Conservation (phyloP, 192 early-diverging fungal genomes). For the Backusella luteola region DNA sequence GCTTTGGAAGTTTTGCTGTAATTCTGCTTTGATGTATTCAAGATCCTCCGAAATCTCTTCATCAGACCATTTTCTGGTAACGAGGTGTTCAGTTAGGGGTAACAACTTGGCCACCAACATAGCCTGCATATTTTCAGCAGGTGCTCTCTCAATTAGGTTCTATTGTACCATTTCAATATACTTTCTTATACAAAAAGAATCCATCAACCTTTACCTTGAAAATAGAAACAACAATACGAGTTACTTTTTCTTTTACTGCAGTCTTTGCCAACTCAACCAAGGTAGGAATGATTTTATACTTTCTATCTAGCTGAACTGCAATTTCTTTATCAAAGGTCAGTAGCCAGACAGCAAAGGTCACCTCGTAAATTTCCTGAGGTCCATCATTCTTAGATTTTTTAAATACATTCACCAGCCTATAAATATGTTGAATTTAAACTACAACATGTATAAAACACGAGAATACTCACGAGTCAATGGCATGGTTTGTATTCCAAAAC, state of each 20-base stretch:
- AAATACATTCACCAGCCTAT: conserved; percentile 65
- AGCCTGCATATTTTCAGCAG: conserved; percentile 72
- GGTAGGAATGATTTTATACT: conserved; percentile 78
- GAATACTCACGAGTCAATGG: conserved; percentile 47
- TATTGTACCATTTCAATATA: conserved; percentile 20
- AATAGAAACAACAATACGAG: conserved; percentile 84
- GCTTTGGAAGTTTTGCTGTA: conserved; percentile 74
- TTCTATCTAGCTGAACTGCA: conserved; percentile 68
- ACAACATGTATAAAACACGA: conserved; percentile 29
- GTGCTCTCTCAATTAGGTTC: conserved; percentile 78
- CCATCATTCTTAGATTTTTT: conserved; percentile 48
- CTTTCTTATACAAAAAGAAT: background rate
- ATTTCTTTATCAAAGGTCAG: conserved; percentile 75
- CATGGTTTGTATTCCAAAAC: conserved; percentile 60
- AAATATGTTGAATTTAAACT: background rate
- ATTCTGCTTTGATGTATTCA: conserved; percentile 62
- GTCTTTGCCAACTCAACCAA: conserved; percentile 87
- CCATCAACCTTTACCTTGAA: conserved; percentile 54
- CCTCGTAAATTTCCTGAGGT: conserved; percentile 94
- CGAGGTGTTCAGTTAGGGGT: conserved; percentile 66
- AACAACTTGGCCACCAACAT: conserved; percentile 85
- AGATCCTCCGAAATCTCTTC: conserved; percentile 81
- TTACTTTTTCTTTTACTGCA: conserved; percentile 96
- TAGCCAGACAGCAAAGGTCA: conserved; percentile 89
- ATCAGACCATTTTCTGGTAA: conserved; percentile 88